phyloP scores from a whole-genome alignment of 352 stramenopile species.

The Pythium grandisporangium region DNA sequence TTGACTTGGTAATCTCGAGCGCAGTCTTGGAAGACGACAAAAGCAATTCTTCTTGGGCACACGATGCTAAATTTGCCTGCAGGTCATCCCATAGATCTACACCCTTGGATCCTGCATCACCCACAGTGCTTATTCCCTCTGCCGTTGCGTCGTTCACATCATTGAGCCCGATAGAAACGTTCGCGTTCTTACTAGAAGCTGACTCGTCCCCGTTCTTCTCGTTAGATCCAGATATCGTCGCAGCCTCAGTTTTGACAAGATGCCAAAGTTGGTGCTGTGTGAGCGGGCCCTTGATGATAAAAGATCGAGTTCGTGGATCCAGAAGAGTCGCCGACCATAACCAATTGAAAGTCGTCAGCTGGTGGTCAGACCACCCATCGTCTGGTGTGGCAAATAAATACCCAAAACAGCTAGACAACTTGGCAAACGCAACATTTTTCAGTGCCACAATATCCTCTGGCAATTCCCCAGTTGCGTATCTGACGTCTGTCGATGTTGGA shows the following conservation, averaged over 20 bases:
- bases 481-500: background rate
- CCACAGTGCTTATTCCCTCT: background rate
- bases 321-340: slow-evolving; percentile 63
- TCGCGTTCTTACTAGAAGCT: slow-evolving; percentile 23
- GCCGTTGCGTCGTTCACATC: slow-evolving; percentile 16
- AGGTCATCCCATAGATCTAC: slow-evolving; percentile 69
- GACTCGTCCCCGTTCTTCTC: slow-evolving; percentile 33
- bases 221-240: slow-evolving; percentile 34
- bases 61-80: slow-evolving; percentile 60
- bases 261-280: slow-evolving; percentile 55
- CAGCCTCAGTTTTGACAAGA: slow-evolving; percentile 50
- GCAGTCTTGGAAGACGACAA: slow-evolving; percentile 54
- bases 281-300: slow-evolving; percentile 67
- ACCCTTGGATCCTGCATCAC: slow-evolving; percentile 9
- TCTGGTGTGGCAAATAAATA: slow-evolving; percentile 43
- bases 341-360: slow-evolving; percentile 50
- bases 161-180: slow-evolving; percentile 24
- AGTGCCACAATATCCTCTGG: slow-evolving; percentile 63
- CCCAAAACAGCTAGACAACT: slow-evolving; percentile 45
- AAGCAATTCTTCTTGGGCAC: slow-evolving; percentile 68
- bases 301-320: slow-evolving; percentile 60
- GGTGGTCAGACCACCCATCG: slow-evolving; percentile 23
- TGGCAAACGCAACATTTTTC: slow-evolving; percentile 34
- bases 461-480: slow-evolving; percentile 13
- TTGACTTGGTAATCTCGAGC: slow-evolving; percentile 58